Conservation (phyloP, 768 basidiomycete species). For the Paxillus involutus region DNA sequence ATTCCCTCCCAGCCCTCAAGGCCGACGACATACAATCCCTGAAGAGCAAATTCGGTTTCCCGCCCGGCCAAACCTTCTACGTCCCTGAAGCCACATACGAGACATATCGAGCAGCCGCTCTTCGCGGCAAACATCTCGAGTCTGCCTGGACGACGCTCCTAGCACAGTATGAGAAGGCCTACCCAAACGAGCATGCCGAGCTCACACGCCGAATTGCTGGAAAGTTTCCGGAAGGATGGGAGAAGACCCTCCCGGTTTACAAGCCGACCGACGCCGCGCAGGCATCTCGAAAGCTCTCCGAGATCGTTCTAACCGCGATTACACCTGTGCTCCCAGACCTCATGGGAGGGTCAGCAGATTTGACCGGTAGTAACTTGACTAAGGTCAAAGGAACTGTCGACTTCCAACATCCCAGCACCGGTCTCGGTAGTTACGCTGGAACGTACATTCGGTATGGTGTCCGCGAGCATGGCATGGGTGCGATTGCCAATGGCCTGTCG, state of each 20-base stretch:
- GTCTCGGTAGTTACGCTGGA: constrained; percentile 80
- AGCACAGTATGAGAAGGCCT: constrained; percentile 68
- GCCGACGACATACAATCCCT: constrained; percentile 83
- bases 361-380: constrained; percentile 92
- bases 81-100: constrained; percentile 75
- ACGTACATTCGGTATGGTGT: constrained; percentile 96
- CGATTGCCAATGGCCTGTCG: constrained; percentile 86
- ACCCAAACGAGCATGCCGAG: constrained; percentile 83
- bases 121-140: constrained; percentile 74
- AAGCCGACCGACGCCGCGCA: constrained; percentile 80
- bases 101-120: constrained; percentile 62
- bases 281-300: constrained; percentile 91
- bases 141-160: constrained; percentile 72
- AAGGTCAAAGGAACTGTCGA: constrained; percentile 82
- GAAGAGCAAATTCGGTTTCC: constrained; percentile 84
- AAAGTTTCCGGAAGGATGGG: constrained; percentile 84
- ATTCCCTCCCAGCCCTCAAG: constrained; percentile 67
- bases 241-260: constrained; percentile 82
- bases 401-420: constrained; percentile 89
- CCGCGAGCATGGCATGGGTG: constrained; percentile 96
- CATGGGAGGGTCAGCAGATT: constrained; percentile 85
- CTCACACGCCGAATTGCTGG: constrained; percentile 83
- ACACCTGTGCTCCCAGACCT: constrained; percentile 80
- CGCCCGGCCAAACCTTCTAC: constrained; percentile 73
- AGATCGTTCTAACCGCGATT: constrained; percentile 80